Evolutionary conservation across 805 yeast genomes (phyloP).

Genomic region (Metschnikowia noctiluminum): DNA sequence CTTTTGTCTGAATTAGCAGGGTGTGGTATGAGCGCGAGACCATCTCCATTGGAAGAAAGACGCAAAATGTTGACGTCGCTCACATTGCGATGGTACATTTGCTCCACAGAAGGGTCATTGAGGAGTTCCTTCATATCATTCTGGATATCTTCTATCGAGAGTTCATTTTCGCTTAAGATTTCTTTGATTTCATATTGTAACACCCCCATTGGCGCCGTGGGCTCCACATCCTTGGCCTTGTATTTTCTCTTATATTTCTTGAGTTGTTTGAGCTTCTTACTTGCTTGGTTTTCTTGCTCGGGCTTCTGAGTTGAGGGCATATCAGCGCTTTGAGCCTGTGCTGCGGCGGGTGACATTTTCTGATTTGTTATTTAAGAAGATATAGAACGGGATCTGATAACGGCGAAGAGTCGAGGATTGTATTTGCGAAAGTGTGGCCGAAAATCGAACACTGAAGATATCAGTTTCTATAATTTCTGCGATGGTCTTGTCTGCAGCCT

Average conservation of each 20-base stretch:
- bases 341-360: constrained; percentile 10
- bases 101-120: constrained; percentile 50
- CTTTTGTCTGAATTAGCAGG: constrained; percentile 44
- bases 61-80: constrained; percentile 53
- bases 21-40: constrained; percentile 65
- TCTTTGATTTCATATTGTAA: constrained; percentile 69
- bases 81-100: constrained; percentile 57
- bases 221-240: constrained; percentile 61
- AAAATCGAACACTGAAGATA: background rate
- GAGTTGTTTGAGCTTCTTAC: constrained; percentile 20
- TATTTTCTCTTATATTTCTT: constrained; percentile 46
- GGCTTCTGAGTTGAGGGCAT: constrained; percentile 1
- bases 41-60: constrained; percentile 82
- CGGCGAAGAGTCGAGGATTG: background rate
- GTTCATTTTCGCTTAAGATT: constrained; percentile 41
- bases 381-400: too few species aligned
- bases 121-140: constrained; percentile 68
- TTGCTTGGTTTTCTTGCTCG: background rate
- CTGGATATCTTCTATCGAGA: constrained; percentile 40
- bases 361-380: background rate
- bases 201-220: constrained; percentile 79
- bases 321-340: background rate
- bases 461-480: background rate
- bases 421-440: background rate
- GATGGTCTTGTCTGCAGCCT: constrained; percentile 6